Evolutionary conservation across 1,139 yeast genomes (phyloP), one percentile per base, ranked within the genome.

Genomic region (Nematodospora anomalae): DNA sequence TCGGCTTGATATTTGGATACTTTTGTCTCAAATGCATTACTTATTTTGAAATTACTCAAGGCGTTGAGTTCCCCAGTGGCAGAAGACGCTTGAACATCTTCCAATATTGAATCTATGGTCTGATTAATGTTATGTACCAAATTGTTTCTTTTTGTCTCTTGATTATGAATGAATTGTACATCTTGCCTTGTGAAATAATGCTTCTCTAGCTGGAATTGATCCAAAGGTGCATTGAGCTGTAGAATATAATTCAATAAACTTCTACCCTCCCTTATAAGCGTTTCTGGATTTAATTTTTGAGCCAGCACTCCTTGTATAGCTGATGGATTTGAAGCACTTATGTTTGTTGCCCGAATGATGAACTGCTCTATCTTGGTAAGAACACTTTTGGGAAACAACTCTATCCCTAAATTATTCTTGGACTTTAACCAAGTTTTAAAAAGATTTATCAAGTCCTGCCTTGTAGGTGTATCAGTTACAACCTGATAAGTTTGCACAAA

Each of bases 381-480:
- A 1, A 61, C 46, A 0, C 49, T 52, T 8, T 36, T 46, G 4
- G 69, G 67, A 41, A 70, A 70, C n/a, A 67, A 44, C 15, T 64
- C 64, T n/a, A 52, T 40, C 5, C 52, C 21, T 8, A 18, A 18
- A 18, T 18, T 18, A 18, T 70, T 60, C 31, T 55, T 55, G 6
- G 60, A 64, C 16, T 46, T 49, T 16, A 54, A 45, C 76, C 76
- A 71, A 13, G 74, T 66, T 36, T 62, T 59, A 52, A 67, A 70
- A 35, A 69, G 47, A 36, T 65, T 24, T 13, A 30, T 35, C 22
- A 45, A 33, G 9, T 23, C 26, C 4, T 20, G 27, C 23, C 49
- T 53, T 10, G 72, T 66, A 4, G 57, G 52, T 2, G 66, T 62
- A 43, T 68, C 74, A 16, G 68, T 59, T 12, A 68, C 72, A 28